Evolutionary conservation across 306 rosid genomes (phyloP), one percentile per base, ranked within the genome.

Genomic region (Rosa multiflora): DNA sequence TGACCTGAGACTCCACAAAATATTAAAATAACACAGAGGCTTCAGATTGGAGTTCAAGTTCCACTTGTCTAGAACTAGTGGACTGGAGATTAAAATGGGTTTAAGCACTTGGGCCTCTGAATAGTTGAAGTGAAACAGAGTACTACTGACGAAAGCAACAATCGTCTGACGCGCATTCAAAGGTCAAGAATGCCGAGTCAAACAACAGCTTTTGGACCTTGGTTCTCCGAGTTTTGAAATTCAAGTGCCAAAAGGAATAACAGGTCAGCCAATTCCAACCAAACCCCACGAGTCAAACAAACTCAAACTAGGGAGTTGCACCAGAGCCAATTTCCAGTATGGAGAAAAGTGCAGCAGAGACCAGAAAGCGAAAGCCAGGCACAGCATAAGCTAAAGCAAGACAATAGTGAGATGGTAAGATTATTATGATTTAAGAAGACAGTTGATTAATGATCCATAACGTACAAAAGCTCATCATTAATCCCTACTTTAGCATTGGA

Each of bases 241-340:
- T 52, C n/a, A 53, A 73, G 48, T 0, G 20, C 79, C 42, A 5
- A 29, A 26, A 18, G 18, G 70, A 61, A 61, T 23, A 18, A 74
- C 55, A 58, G 12, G 47, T 75, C 79, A 29, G n/a, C 46, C 46
- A 10, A 12, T 32, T 47, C 47, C 72, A 11, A 20, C 37, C 46
- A 63, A 76, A 76, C 39, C 35, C n/a, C 72, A 76, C 61, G 62
- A 63, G 72, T 63, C 29, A 26, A 26, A 26, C 79, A 29, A 76
- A 59, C 56, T 63, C 79, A 10, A 76, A 59, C 56, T 23, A 5
- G n/a, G 43, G 13, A 12, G 49, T 67, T 40, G 49, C 72, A 18
- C 35, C 44, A n/a, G 17, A 17, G 40, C 3, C 42, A 58, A 43
- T 58, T 29, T 3, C 78, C 21, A 11, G 78, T 21, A 26, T n/a